Conservation (phyloP, 2,329 filamentous ascomycete genomes). For the Cladosporium sp. region DNA sequence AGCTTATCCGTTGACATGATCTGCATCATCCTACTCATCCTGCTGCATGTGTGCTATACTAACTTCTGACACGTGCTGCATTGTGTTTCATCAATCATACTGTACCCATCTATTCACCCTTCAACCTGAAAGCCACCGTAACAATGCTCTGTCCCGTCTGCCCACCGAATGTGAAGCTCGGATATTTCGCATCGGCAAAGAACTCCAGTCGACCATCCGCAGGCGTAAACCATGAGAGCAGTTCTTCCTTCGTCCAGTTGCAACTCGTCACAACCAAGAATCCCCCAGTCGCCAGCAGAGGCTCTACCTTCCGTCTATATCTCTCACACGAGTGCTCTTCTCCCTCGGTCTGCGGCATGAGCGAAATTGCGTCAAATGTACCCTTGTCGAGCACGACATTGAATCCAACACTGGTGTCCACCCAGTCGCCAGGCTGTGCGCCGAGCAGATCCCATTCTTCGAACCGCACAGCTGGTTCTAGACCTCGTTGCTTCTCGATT, state of each 20-base stretch:
- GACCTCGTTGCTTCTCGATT: slow-evolving; percentile 46
- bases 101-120: not conserved
- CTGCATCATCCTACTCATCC: not conserved
- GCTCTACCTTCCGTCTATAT: slow-evolving; percentile 69
- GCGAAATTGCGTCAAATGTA: slow-evolving; percentile 90
- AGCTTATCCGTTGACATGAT: slow-evolving; percentile 6
- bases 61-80: not conserved
- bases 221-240: slow-evolving; percentile 73
- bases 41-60: not conserved
- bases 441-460: slow-evolving; percentile 54
- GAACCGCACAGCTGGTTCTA: slow-evolving; percentile 45
- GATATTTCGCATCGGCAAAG: slow-evolving; percentile 73
- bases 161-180: slow-evolving; percentile 85
- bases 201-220: slow-evolving; percentile 54
- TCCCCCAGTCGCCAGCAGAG: slow-evolving; percentile 68
- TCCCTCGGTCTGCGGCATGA: slow-evolving; percentile 44
- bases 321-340: slow-evolving; percentile 59
- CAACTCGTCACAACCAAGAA: slow-evolving; percentile 88
- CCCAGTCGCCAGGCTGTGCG: slow-evolving; percentile 53
- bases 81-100: not conserved
- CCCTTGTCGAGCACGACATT: slow-evolving; percentile 97
- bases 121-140: slow-evolving; percentile 15
- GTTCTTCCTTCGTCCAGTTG: slow-evolving; percentile 94
- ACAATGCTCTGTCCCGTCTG: slow-evolving; percentile 85
- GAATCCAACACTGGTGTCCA: slow-evolving; percentile 61